These are phyloP conservation scores for Zygosaccharomyces bailii DNA, from an alignment of 805 yeast genomes.

Conservation along the genomic window DNA sequence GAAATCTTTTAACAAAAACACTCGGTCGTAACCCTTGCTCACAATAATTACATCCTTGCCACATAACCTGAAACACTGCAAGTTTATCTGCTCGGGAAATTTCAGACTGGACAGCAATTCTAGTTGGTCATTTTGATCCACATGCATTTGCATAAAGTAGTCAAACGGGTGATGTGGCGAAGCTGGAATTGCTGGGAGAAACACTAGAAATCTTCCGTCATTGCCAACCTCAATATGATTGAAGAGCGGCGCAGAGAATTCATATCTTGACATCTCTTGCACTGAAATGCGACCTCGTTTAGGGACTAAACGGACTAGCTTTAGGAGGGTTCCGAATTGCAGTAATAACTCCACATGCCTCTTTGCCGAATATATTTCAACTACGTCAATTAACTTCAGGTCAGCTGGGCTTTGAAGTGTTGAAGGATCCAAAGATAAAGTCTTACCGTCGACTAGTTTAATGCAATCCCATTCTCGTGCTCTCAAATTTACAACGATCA, in stretches of 20 bases:
- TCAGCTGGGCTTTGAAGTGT: conserved; percentile 9
- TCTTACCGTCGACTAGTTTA: conserved; percentile 29
- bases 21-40: conserved; percentile 8
- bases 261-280: conserved; percentile 5
- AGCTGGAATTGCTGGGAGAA: not conserved
- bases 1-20: conserved; percentile 16
- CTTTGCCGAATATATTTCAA: conserved; percentile 11
- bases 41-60: conserved; percentile 17
- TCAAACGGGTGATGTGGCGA: not conserved
- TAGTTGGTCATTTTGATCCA: conserved; percentile 4
- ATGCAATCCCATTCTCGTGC: conserved; percentile 28
- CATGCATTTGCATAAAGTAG: conserved; percentile 1
- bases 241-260: conserved; percentile 7
- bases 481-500: conserved; percentile 25
- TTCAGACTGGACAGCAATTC: conserved; percentile 5
- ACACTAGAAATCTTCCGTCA: conserved; percentile 9
- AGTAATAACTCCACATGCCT: conserved; percentile 13
- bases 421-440: conserved; percentile 18
- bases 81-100: conserved; percentile 4
- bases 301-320: conserved; percentile 20
- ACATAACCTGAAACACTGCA: conserved; percentile 16
- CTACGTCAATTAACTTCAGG: conserved; percentile 11
- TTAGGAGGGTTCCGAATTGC: conserved; percentile 16
- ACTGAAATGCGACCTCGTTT: conserved; percentile 16
- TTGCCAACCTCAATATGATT: conserved; percentile 9